Evolutionary conservation across 2,329 filamentous ascomycete species (phyloP), one percentile per base, ranked within the genome.

Genomic region (Chaetomium sp.): DNA sequence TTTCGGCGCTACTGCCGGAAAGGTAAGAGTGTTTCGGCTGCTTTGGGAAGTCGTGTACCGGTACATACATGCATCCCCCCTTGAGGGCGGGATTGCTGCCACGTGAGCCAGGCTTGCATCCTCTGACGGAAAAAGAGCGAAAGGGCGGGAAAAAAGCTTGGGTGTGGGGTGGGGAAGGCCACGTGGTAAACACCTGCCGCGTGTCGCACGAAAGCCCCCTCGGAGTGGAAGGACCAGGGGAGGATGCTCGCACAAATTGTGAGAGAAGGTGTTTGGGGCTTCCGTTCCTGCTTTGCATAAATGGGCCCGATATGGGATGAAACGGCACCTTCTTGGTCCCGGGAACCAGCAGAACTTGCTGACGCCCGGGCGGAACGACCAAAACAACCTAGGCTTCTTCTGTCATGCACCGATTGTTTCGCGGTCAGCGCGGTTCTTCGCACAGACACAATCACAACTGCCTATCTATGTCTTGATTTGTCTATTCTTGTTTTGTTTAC

Each of bases 211-310:
- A 58, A 45, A 60, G 8, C 23, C 38, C 42, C 38, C 16, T 42
- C 38, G 13, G 12, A 42, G 25, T 7, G 19, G 56, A 56, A 25
- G 21, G 50, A 27, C 16, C 47, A n/a, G 35, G 47, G 49, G 57
- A 60, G 54, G 60, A 61, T 58, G 21, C 55, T 62, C 66, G 66
- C 66, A 68, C 49, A 53, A 68, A 68, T 63, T 68, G 59, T 19
- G 23, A 49, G 47, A 49, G n/a, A 21, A 49, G 47, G 21, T n/a
- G 29, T 23, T 51, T 51, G 29, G 23, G 33, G n/a, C 25, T 23
- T 55, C 33, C 35, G 25, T 3, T 21, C 21, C 45, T 49, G 53
- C 42, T 21, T 50, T 57, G 53, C 53, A 55, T 62, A 25, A 19
- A 47, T 16, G 38, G n/a, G 3, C 10, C 33, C 13, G 35, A 55